Base-by-base conservation (phyloP, 805 yeast genomes). In the Starmera dryadoides region DNA sequence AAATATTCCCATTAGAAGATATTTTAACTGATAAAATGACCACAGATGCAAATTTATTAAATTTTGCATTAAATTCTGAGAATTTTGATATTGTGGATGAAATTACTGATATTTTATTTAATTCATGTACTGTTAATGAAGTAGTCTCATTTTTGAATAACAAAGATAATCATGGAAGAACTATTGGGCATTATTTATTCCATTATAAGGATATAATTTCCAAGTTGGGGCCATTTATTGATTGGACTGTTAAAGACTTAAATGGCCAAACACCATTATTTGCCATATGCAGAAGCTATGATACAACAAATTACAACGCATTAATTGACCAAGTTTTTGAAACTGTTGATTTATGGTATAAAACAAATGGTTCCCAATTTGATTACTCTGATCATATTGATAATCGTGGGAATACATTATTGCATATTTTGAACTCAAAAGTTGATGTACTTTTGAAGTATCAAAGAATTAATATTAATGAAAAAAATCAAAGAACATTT, bases 241-340 rank as follows among this genome's bases (percentile, higher is more conserved):
- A 85, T 49, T 91, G 97, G 97, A 68, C 64, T 6, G 55, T 60
- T 12, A 71, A 71, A 37, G 97, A 89, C 53, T 45, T 50, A 11
- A 76, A 73, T 42, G 76, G 80, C 0, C 86, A 84, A 48, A 86
- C 97, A 0, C 94, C 97, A 0, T 61, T 91, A 9, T 77, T 83
- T 58, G 72, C 86, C 2, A 60, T 86, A 3, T 78, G 86, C 46
- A 63, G 96, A 39, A 77, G 88, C 46, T 89, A 89, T 58, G 96
- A 88, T 55, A 88, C 84, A 46, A 62, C 74, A 0, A 59, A 77
- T 26, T 89, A 88, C 56, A 54, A 64, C 2, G 52, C 52, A 3
- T 52, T 86, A 48, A 60, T 86, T 5, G 36, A 47, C 15, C 58
- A 53, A 11, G 75, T 78, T 0, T 68, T 82, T 38, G 45, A 53